Evolutionary conservation across 164 flowering plant species (phyloP).

Genomic region (Nelumbo lutea): DNA sequence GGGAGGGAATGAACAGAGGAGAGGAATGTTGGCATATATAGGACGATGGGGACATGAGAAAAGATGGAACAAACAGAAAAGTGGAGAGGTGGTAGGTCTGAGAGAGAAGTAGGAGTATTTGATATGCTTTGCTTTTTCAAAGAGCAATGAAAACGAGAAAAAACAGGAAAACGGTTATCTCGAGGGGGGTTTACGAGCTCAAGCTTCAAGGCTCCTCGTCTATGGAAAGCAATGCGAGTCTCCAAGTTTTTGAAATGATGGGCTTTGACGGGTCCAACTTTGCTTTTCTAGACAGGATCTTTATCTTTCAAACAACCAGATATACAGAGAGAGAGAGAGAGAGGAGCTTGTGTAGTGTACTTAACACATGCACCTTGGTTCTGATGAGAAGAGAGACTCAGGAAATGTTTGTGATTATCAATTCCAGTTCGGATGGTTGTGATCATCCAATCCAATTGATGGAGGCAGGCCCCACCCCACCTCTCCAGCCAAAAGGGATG

Average conservation of each 20-base stretch:
- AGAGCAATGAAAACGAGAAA: conserved; percentile 14
- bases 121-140: conserved; percentile 12
- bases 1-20: conserved; percentile 6
- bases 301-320: background rate
- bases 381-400: no score
- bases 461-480: background rate
- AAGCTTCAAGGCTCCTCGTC: conserved; percentile 20
- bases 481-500: no score
- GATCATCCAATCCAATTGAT: background rate
- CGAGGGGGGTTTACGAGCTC: conserved; percentile 11
- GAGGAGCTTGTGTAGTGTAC: no score
- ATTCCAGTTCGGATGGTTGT: background rate
- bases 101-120: background rate
- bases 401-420: background rate
- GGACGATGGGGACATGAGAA: conserved; percentile 10
- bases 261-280: conserved; percentile 42
- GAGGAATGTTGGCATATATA: conserved; percentile 17
- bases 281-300: conserved; percentile 10
- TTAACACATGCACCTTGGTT: no score
- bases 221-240: conserved; percentile 22
- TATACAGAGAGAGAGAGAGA: no score
- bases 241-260: conserved; percentile 24
- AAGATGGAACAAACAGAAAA: conserved; percentile 15
- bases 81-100: conserved; percentile 7
- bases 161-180: conserved; percentile 19